Conservation (phyloP, 169 alveolate species). For the Cryptosporidium tyzzeri region DNA sequence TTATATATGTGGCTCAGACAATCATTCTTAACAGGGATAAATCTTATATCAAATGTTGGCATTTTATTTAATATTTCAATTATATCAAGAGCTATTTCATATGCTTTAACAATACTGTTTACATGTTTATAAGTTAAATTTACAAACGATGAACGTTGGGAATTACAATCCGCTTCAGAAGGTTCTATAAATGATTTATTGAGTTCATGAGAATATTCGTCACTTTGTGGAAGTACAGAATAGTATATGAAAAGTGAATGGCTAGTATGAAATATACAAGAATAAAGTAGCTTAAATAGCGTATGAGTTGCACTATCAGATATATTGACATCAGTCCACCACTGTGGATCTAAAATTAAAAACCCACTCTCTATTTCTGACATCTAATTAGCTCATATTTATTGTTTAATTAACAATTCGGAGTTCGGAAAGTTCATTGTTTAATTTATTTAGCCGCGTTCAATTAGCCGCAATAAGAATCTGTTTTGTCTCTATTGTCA, state of each 20-base stretch:
- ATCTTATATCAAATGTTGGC: slow-evolving; percentile 71
- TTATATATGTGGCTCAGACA: slow-evolving; percentile 38
- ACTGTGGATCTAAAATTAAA: slow-evolving; percentile 35
- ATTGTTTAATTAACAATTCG: not conserved
- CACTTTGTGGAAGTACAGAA: slow-evolving; percentile 27
- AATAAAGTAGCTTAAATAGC: slow-evolving; percentile 39
- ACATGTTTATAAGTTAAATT: slow-evolving; percentile 48
- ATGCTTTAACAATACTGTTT: slow-evolving; percentile 59
- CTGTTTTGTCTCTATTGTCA: slow-evolving; percentile 75
- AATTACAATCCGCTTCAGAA: not conserved
- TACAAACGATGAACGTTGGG: not conserved
- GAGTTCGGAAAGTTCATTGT: not conserved
- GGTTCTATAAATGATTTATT: not conserved
- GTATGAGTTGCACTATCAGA: slow-evolving; percentile 20
- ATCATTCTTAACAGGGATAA: slow-evolving; percentile 58
- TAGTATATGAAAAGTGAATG: slow-evolving; percentile 55
- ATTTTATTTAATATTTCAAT: slow-evolving; percentile 44
- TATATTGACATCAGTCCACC: slow-evolving; percentile 54
- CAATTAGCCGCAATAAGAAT: slow-evolving; percentile 33
- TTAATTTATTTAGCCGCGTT: slow-evolving; percentile 29
- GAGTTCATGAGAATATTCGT: not conserved
- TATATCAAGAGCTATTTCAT: slow-evolving; percentile 71
- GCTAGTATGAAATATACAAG: slow-evolving; percentile 53
- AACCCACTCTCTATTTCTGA: slow-evolving; percentile 53
- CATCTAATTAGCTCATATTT: slow-evolving; percentile 50